A percentile compares a stretch with the other conserved stretches of the same genome.
Conservation (phyloP, 805 yeast genomes). For the Metschnikowia bowlesiae region DNA sequence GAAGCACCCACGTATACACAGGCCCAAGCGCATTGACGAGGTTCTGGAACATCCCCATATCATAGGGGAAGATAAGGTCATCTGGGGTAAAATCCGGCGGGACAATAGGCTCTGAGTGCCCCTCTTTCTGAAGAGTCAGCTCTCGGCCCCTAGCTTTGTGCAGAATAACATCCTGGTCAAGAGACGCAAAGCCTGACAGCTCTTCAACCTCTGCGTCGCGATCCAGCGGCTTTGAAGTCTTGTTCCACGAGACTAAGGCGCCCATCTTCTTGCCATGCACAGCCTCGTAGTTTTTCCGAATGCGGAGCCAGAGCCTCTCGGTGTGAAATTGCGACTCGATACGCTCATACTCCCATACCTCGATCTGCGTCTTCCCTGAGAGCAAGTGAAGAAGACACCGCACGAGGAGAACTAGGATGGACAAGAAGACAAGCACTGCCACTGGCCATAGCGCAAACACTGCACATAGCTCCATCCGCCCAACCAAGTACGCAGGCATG, state of each 20-base stretch:
- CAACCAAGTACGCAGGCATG: constrained; percentile 53
- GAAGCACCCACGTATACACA: constrained; percentile 60
- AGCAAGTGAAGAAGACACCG: constrained; percentile 57
- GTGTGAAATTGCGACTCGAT: constrained; percentile 60
- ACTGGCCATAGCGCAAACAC: constrained; percentile 53
- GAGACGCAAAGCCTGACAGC: no score
- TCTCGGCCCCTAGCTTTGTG: no score
- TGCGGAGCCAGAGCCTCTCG: constrained; percentile 49
- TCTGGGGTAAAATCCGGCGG: constrained; percentile 48
- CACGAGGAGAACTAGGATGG: constrained; percentile 55
- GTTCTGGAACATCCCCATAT: constrained; percentile 58
- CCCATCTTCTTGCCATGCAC: constrained; percentile 43
- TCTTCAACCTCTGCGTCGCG: no score
- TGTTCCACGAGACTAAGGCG: constrained; percentile 44
- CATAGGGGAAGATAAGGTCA: constrained; percentile 81
- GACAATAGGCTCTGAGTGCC: constrained; percentile 14
- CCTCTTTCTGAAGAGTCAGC: no score
- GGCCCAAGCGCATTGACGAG: constrained; percentile 55
- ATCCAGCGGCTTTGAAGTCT: neutral
- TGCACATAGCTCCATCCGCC: constrained; percentile 49
- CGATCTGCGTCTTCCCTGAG: constrained; percentile 83
- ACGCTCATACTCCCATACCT: constrained; percentile 87
- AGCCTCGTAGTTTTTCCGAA: constrained; percentile 39
- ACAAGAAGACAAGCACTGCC: constrained; percentile 53
- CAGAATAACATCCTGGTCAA: no score